Base-by-base conservation (phyloP, 305 asterid species). In the Nicotiana rustica region DNA sequence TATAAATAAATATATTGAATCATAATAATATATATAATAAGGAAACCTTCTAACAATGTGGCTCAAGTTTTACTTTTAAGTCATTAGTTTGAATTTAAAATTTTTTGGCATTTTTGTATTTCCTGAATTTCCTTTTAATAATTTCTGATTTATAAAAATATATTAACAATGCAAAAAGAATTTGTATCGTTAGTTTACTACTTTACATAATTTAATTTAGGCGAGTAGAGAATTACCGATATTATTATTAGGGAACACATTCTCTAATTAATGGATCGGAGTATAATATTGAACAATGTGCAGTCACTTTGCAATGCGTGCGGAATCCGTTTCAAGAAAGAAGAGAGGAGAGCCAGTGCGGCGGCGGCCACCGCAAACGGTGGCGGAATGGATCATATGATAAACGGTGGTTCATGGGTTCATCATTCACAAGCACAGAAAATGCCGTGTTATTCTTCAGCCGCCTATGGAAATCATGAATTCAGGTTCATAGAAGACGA, bases 261-360 rank as follows among this genome's bases (percentile, higher is more conserved):
- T 0, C 29, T 29, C 25, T 25, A 25, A 25, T 25, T 64, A 64
- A 64, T 64, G 38, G 36, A 33, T 33, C 5, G 36, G 70, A 71
- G 52, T 9, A 3, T 19, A 21, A 36, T 21, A 6, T 70, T 10
- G 78, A 41, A 47, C 4, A 13, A 13, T 64, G 80, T 85, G 91
- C 92, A 96, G 99, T 96, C 99, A 10, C 88, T 96, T 3, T 96
- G 99, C 89, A 96, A 96, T 86, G 99, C 99, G 10, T 96, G 99
- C 66, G 99, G 99, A 49, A 96, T 96, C 67, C 96, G 99, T 21
- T 96, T 77, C 92, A 96, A 96, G 92, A 96, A 96, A 85, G 99
- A 96, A 79, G 99, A 96, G 81, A 89, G 98, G 77, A 89, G 98
- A 80, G 98, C 98, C 19, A 86, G 91, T 25, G 97, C 98, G 2